Conservation (phyloP, 768 basidiomycete species). For the Phylloporus sp. region DNA sequence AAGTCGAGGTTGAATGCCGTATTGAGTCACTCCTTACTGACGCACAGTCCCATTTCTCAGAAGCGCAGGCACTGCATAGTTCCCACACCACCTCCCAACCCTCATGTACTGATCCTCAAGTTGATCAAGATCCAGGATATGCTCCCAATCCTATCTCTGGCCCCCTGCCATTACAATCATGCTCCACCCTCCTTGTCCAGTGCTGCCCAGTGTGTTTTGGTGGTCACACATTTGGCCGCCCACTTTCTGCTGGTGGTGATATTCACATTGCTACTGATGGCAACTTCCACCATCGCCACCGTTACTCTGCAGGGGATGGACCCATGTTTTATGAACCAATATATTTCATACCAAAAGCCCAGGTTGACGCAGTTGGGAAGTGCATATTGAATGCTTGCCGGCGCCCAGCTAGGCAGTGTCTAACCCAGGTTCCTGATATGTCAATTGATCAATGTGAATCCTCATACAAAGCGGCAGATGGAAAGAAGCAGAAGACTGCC, state of each 20-base stretch:
- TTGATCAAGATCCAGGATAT: too few relatives aligned
- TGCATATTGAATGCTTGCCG: too few relatives aligned
- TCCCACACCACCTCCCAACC: background rate
- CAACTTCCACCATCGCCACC: slow-evolving; percentile 5
- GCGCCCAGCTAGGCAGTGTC: too few relatives aligned
- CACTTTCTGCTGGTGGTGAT: background rate
- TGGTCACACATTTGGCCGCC: background rate
- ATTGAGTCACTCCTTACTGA: too few relatives aligned
- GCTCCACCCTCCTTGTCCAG: background rate
- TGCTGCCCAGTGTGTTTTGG: background rate
- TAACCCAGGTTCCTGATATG: slow-evolving; percentile 27
- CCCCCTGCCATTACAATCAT: accelerated
- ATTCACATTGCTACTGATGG: slow-evolving; percentile 1
- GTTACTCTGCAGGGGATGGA: background rate
- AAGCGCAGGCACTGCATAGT: too few relatives aligned
- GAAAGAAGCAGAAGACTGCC: slow-evolving; percentile 7
- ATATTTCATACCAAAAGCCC: slow-evolving; percentile 32
- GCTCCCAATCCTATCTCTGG: too few relatives aligned
- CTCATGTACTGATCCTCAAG: too few relatives aligned
- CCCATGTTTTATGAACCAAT: slow-evolving; percentile 13
- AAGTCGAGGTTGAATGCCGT: slow-evolving; percentile 11
- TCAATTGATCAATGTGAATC: slow-evolving; percentile 34
- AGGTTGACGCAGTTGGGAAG: slow-evolving; percentile 32
- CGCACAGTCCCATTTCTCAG: too few relatives aligned
- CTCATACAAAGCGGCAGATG: slow-evolving; percentile 6